Evolutionary conservation across 768 basidiomycete species (phyloP).

Genomic region (Termitomyces bulborhizus): DNA sequence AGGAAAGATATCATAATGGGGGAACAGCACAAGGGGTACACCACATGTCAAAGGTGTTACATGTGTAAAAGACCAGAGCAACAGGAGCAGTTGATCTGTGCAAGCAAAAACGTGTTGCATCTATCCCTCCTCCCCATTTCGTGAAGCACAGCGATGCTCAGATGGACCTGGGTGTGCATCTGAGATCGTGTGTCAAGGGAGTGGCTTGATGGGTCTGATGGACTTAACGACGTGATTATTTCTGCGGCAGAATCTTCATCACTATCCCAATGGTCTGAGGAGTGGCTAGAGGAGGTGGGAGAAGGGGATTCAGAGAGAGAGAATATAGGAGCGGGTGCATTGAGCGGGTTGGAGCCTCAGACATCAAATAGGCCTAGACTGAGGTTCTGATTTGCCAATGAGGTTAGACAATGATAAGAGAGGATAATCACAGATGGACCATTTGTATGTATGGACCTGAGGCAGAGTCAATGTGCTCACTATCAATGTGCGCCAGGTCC

Average conservation of each 20-base stretch:
- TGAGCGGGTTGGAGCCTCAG: conserved; percentile 6
- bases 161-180: background rate
- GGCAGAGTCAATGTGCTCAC: conserved; percentile 51
- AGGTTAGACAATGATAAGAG: too few species aligned
- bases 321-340: background rate
- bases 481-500: conserved; percentile 54
- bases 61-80: too few species aligned
- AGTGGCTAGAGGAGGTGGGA: too few species aligned
- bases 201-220: conserved; percentile 16
- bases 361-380: conserved; percentile 58
- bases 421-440: too few species aligned
- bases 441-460: conserved; percentile 35
- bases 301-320: background rate
- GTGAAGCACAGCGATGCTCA: background rate
- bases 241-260: conserved; percentile 30
- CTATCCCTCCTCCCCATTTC: background rate
- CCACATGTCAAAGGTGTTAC: too few species aligned
- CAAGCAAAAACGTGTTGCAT: too few species aligned
- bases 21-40: too few species aligned
- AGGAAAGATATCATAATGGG: too few species aligned
- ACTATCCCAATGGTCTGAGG: conserved; percentile 22
- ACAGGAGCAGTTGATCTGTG: too few species aligned
- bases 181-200: background rate
- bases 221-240: conserved; percentile 35
- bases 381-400: conserved; percentile 35